Base-by-base conservation (phyloP, 257 asterid genomes). In the Scutellaria barbata region DNA sequence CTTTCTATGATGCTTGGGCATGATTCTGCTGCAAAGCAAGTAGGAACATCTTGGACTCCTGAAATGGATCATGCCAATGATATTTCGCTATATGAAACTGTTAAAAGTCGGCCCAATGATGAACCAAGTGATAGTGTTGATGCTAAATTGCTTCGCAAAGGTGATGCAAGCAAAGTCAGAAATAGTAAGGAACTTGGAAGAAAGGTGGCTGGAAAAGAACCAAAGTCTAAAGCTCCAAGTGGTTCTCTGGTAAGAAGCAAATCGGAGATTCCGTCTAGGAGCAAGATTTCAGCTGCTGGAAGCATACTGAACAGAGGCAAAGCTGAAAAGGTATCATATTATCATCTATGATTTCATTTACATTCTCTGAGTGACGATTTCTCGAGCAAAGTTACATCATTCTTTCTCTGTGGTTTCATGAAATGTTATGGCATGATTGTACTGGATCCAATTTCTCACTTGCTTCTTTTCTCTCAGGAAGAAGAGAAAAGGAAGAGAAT, bases 401-500 rank as follows among this genome's bases (percentile, higher is more conserved):
- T 5, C 51, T 3, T 61, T 61, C 66, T 40, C 41, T 41, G 52
- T 9, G 45, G 45, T 6, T 45, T 25, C 55, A 63, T 62, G 30
- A 65, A n/a, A 25, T 65, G 8, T 33, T 16, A 25, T 68, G 25
- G 68, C 55, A 16, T 61, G 41, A 35, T 22, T n/a, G 17, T 22
- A 63, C 8, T 2, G 17, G 41, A 63, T 47, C 62, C 72, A 55
- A 68, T n/a, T 12, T 22, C 14, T 20, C 58, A 16, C 43, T 3
- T 22, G 30, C 35, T 16, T 53, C 14, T 14, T 8, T 42, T 35
- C 35, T 22, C 48, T 17, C 79, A 90, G 96, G 97, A 90, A 69
- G 92, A 90, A 52, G 96, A 82, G 77, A 82, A 78, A 20, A 80
- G 85, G 82, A 88, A 85, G 90, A 90, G 60, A 80, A 71, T 82